Evolutionary conservation across 495 filamentous ascomycete species (phyloP), one percentile per base, ranked within the genome.

Genomic region (Venustampulla echinocandica): DNA sequence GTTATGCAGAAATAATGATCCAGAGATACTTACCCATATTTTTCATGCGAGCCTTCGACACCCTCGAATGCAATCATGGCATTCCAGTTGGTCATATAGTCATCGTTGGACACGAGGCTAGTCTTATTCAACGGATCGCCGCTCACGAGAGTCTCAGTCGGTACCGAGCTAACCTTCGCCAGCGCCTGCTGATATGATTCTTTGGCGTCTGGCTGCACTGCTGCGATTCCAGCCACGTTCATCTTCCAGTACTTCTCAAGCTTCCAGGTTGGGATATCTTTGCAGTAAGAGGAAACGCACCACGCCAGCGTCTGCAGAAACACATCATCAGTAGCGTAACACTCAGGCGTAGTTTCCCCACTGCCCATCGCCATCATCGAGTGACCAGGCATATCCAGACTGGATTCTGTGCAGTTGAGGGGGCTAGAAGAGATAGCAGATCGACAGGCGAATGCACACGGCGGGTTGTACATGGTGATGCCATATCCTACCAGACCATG

Each of bases 221-320:
- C 25, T 11, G 21, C 14, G 23, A 30, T 46, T 13, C 60, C 61
- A 27, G 61, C 44, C 17, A 52, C 47, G 25, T 62, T 56, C 27
- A 37, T 42, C 21, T 33, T 33, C 66, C 66, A 69, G 42, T 54
- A 68, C 24, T 50, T 35, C 34, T 68, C 66, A 2, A 64, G 41
- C 21, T 54, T 42, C 23, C 44, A 62, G 6, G 42, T 40, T 9
- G 57, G 17, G 23, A 61, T 39, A 23, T 44, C 43, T 9, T 39
- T 19, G 43, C 66, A 68, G 4, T 49, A 53, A 2, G 52, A 50
- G 18, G 42, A 43, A 33, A 69, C 64, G 37, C 66, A 69, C 13
- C 56, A 67, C 7, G 63, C 64, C 13, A 67, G 42, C 10, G 61
- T 69, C 1, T 35, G 49, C 17, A 68, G 64, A 33, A 47, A 69